These are phyloP conservation scores for Pseudonitzschia delicatissima DNA, from an alignment of 108 stramenopile genomes.

Conservation along the genomic window DNA sequence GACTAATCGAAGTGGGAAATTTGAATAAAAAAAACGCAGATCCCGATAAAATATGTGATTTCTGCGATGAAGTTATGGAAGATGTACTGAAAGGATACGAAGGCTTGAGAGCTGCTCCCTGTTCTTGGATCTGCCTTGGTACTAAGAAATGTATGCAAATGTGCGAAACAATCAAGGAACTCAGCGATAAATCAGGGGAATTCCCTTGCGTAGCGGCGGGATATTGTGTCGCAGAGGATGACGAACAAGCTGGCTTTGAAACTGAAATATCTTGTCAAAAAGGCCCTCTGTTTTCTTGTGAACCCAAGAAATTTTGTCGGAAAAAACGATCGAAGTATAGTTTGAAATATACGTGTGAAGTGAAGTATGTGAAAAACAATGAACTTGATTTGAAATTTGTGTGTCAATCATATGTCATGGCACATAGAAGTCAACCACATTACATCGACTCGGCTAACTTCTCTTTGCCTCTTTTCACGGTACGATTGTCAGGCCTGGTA, in stretches of 20 bases:
- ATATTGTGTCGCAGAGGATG: constrained; percentile 1
- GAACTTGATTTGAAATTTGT: too few species aligned
- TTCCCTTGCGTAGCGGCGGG: constrained; percentile 18
- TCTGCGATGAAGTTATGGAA: constrained; percentile 18
- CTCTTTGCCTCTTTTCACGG: background rate
- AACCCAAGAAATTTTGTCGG: constrained; percentile 17
- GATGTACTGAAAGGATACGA: constrained; percentile 3
- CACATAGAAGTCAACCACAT: too few species aligned
- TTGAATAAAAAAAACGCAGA: background rate
- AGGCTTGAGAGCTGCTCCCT: constrained; percentile 7
- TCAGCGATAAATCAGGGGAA: background rate
- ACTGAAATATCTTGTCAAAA: constrained; percentile 6
- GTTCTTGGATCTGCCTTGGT: constrained; percentile 10
- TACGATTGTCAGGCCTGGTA: constrained; percentile 3
- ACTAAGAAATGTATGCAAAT: constrained; percentile 9
- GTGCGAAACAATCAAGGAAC: constrained; percentile 16
- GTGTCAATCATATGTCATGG: too few species aligned
- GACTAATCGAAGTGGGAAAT: background rate
- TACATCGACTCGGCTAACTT: background rate
- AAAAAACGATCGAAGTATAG: constrained; percentile 1
- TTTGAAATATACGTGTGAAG: constrained; percentile 4
- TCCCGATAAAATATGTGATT: constrained; percentile 4
- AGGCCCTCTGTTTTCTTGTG: constrained; percentile 14
- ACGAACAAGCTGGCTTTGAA: background rate
- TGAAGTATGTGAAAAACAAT: background rate